Conservation (phyloP, 2,329 filamentous ascomycete genomes). For the Aspergillus transmontanensis region DNA sequence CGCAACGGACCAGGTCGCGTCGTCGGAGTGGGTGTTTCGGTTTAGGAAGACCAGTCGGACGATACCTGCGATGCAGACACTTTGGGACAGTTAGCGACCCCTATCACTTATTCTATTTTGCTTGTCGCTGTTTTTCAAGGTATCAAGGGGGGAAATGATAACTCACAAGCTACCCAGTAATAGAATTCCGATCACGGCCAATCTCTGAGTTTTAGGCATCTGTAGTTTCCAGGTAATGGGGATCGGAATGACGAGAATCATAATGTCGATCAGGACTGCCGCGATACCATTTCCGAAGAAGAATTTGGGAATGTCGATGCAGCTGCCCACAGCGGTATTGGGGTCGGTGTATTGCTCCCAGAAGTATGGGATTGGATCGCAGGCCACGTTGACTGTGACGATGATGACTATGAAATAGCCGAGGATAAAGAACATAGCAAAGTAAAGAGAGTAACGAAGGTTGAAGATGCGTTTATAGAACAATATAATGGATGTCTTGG, state of each 20-base stretch:
- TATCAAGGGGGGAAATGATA: not conserved
- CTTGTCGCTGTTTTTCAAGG: not conserved
- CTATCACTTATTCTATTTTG: not conserved
- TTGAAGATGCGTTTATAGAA: conserved; percentile 8
- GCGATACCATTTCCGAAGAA: conserved; percentile 4
- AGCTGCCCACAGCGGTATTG: not conserved
- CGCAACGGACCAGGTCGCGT: conserved; percentile 1
- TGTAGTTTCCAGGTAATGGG: conserved; percentile 3
- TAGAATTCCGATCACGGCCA: not conserved
- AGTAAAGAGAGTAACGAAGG: not conserved
- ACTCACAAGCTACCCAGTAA: conserved; percentile 4
- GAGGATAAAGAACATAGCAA: not conserved
- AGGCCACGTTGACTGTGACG: not conserved
- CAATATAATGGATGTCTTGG: conserved; percentile 6
- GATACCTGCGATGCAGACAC: conserved; percentile 5
- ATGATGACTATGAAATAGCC: conserved; percentile 1
- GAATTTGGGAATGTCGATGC: conserved; percentile 4
- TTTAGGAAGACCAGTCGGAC: not conserved
- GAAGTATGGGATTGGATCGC: not conserved
- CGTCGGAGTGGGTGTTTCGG: not conserved
- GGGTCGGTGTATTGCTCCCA: conserved; percentile 3
- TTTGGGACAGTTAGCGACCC: not conserved
- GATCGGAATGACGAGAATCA: conserved; percentile 1
- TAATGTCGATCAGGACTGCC: not conserved
- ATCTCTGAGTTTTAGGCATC: not conserved